Conservation (phyloP, 192 early-diverging fungal species). For the Coemansia sp. region DNA sequence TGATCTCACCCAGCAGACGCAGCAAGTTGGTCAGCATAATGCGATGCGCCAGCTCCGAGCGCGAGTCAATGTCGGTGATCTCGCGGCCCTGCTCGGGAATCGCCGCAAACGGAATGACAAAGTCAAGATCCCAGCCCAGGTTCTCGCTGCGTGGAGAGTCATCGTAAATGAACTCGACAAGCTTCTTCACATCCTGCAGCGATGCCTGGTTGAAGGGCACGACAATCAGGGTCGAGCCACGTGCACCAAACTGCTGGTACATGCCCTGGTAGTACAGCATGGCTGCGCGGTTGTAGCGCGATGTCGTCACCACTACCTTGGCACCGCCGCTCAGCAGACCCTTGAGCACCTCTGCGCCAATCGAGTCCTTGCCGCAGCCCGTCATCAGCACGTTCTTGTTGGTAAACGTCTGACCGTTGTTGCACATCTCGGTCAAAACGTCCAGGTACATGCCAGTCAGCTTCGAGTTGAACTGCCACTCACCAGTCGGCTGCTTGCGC, state of each 20-base stretch:
- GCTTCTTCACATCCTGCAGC: slow-evolving; percentile 76
- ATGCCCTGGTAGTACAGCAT: slow-evolving; percentile 91
- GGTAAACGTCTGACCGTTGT: slow-evolving; percentile 82
- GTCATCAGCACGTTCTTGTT: slow-evolving; percentile 85
- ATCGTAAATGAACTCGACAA: slow-evolving; percentile 88
- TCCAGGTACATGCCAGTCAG: slow-evolving; percentile 82
- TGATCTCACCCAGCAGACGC: slow-evolving; percentile 84
- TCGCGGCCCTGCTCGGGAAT: slow-evolving; percentile 88
- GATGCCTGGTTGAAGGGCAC: slow-evolving; percentile 97
- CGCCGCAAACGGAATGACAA: slow-evolving; percentile 93
- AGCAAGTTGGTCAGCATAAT: slow-evolving; percentile 95
- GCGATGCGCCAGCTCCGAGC: slow-evolving; percentile 90
- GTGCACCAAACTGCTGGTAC: slow-evolving; percentile 86
- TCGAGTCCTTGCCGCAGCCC: slow-evolving; percentile 89
- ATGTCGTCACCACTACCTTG: slow-evolving; percentile 84
- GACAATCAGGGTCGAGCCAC: slow-evolving; percentile 81
- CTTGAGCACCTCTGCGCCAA: slow-evolving; percentile 89
- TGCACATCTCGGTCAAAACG: slow-evolving; percentile 76
- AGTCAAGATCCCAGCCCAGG: slow-evolving; percentile 92
- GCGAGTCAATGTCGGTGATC: slow-evolving; percentile 83
- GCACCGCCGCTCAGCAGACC: slow-evolving; percentile 80
- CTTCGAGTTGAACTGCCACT: slow-evolving; percentile 79
- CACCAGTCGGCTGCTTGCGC: slow-evolving; percentile 66
- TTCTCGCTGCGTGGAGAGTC: slow-evolving; percentile 64
- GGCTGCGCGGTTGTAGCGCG: slow-evolving; percentile 80